Conservation (phyloP, 2,329 filamentous ascomycete genomes). For the Colletotrichum salicis region DNA sequence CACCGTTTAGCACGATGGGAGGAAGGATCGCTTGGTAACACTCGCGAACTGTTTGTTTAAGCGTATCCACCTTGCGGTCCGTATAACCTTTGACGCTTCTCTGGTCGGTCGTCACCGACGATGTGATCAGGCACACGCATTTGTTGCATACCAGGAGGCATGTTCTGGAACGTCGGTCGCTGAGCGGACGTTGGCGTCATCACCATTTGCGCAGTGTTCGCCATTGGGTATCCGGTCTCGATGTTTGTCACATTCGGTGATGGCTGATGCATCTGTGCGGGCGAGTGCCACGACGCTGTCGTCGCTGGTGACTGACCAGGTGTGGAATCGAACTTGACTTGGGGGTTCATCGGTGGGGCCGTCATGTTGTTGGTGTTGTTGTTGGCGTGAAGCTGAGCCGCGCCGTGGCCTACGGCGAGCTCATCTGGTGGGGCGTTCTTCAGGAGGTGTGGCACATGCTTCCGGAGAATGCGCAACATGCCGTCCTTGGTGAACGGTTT, state of each 20-base stretch:
- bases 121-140: slow-evolving; percentile 47
- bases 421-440: slow-evolving; percentile 68
- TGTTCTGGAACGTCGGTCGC: slow-evolving; percentile 49
- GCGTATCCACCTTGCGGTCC: slow-evolving; percentile 54
- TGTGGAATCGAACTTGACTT: slow-evolving; percentile 62
- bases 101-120: slow-evolving; percentile 53
- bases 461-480: slow-evolving; percentile 86
- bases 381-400: slow-evolving; percentile 47
- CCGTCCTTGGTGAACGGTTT: slow-evolving; percentile 95
- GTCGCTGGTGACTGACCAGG: slow-evolving; percentile 64
- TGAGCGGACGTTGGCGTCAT: slow-evolving; percentile 44
- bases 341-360: slow-evolving; percentile 41
- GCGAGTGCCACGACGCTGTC: slow-evolving; percentile 62
- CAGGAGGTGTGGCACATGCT: slow-evolving; percentile 86
- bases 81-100: slow-evolving; percentile 65
- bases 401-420: slow-evolving; percentile 45
- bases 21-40: not conserved
- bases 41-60: slow-evolving; percentile 36
- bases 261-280: slow-evolving; percentile 61
- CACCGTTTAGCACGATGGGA: not conserved
- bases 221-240: slow-evolving; percentile 58
- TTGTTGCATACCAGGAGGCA: slow-evolving; percentile 48
- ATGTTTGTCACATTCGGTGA: slow-evolving; percentile 55
- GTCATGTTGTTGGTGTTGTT: slow-evolving; percentile 50
- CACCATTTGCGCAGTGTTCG: slow-evolving; percentile 53